These are phyloP conservation scores for Wickerhamiella infanticola DNA, from an alignment of 1,139 yeast species.

Conservation along the genomic window DNA sequence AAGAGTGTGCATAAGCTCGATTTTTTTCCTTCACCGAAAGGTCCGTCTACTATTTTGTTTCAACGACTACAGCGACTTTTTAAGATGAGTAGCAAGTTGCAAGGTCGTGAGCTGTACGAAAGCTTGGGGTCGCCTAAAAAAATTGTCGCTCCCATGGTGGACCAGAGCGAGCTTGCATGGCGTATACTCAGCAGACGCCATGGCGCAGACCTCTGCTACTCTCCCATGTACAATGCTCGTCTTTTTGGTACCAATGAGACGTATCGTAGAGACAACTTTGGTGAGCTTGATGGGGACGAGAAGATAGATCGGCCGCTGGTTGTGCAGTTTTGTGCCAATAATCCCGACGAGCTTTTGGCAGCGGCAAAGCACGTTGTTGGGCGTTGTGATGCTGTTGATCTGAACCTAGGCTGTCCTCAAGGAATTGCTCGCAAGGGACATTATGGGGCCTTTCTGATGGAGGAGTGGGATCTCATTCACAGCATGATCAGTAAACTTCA, in stretches of 20 bases:
- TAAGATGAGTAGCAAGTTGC: conserved; percentile 18
- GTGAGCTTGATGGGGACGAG: conserved; percentile 55
- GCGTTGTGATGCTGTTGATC: conserved; percentile 87
- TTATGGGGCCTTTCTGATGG: conserved; percentile 93
- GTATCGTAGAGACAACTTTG: conserved; percentile 66
- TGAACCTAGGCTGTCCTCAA: conserved; percentile 94
- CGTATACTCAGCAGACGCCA: conserved; percentile 68
- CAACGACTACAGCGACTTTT: not conserved
- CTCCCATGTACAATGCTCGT: conserved; percentile 95
- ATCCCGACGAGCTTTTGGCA: conserved; percentile 62
- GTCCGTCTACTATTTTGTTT: not conserved
- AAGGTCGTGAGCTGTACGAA: conserved; percentile 58
- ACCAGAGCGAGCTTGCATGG: conserved; percentile 94
- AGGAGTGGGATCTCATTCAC: conserved; percentile 80
- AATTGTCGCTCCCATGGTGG: conserved; percentile 98
- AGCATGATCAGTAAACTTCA: conserved; percentile 59
- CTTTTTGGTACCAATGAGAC: conserved; percentile 73
- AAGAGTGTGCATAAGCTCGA: not conserved
- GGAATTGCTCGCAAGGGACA: conserved; percentile 92
- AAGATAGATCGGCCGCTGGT: conserved; percentile 62
- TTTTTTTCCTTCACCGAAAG: not conserved
- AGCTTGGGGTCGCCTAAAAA: conserved; percentile 61
- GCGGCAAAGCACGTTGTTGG: conserved; percentile 75
- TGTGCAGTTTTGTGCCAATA: conserved; percentile 94
- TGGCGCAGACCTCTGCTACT: conserved; percentile 88